Evolutionary conservation across 495 filamentous ascomycete species (phyloP).

Genomic region (Neurospora sp.): DNA sequence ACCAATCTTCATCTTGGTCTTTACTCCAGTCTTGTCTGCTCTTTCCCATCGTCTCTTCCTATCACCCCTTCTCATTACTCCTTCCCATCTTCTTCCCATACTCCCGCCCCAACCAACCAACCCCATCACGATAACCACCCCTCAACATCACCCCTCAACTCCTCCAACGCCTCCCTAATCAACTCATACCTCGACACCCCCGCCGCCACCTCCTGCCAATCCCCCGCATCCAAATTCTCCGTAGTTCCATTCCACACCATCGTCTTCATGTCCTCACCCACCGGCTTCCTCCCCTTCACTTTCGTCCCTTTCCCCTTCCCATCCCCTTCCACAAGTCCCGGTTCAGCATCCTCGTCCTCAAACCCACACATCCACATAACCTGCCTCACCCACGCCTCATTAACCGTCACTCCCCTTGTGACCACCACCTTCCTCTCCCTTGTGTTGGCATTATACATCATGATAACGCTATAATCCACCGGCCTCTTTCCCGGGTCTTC

Average conservation of each 20-base stretch:
- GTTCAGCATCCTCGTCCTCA: constrained; percentile 1
- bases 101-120: not conserved
- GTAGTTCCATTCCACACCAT: not conserved
- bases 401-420: constrained; percentile 7
- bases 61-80: not conserved
- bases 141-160: not conserved
- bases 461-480: constrained; percentile 12
- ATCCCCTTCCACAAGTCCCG: not conserved
- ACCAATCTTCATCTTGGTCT: not conserved
- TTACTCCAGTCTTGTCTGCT: not conserved
- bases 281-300: constrained; percentile 8
- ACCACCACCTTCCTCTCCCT: not conserved
- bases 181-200: constrained; percentile 13
- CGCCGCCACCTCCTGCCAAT: constrained; percentile 12
- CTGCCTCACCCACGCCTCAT: constrained; percentile 3
- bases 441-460: constrained; percentile 6
- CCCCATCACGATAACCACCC: constrained; percentile 2
- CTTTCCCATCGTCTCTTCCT: not conserved
- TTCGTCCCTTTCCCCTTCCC: not conserved
- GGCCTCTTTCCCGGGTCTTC: not conserved
- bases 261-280: constrained; percentile 5
- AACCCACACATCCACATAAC: constrained; percentile 7
- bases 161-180: constrained; percentile 8
- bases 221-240: constrained; percentile 2
- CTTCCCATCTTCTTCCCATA: not conserved